A percentile compares a stretch with the other conserved stretches of the same genome.
Conservation (phyloP, 331 rosid species). For the Saraca asoca region DNA sequence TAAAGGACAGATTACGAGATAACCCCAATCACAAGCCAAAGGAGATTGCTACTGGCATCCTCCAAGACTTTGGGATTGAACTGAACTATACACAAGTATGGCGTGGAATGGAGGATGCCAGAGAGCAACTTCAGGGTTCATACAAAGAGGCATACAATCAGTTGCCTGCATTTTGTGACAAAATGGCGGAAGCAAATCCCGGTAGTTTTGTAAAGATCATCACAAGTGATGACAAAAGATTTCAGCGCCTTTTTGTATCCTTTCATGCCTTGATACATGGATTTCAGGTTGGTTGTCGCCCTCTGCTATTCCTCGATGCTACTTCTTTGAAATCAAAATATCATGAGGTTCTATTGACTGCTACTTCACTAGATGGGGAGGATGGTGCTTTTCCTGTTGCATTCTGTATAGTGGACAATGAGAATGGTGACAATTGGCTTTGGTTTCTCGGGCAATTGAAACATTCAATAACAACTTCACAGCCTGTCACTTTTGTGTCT, state of each 20-base stretch:
- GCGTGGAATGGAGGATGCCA: constrained; percentile 59
- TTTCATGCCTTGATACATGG: constrained; percentile 49
- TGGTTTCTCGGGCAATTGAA: constrained; percentile 61
- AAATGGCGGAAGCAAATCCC: constrained; percentile 56
- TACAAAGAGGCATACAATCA: constrained; percentile 56
- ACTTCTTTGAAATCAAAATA: constrained; percentile 49
- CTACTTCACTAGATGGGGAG: constrained; percentile 59
- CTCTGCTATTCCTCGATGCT: constrained; percentile 58
- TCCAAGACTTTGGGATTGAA: constrained; percentile 52
- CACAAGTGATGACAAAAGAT: constrained; percentile 42
- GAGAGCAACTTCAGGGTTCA: constrained; percentile 55
- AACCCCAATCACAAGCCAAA: constrained; percentile 57
- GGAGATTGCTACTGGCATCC: constrained; percentile 51
- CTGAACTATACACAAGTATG: constrained; percentile 58
- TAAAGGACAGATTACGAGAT: constrained; percentile 50
- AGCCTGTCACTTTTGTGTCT: constrained; percentile 48
- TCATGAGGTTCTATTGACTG: constrained; percentile 54
- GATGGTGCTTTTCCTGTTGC: constrained; percentile 56
- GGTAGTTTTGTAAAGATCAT: constrained; percentile 45
- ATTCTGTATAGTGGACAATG: constrained; percentile 48
- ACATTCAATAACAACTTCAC: constrained; percentile 31
- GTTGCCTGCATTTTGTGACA: constrained; percentile 50
- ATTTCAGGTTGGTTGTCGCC: constrained; percentile 58
- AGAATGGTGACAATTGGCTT: constrained; percentile 52
- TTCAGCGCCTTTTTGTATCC: constrained; percentile 49